Base-by-base conservation (phyloP, 306 rosid genomes). In the Malus orientalis region DNA sequence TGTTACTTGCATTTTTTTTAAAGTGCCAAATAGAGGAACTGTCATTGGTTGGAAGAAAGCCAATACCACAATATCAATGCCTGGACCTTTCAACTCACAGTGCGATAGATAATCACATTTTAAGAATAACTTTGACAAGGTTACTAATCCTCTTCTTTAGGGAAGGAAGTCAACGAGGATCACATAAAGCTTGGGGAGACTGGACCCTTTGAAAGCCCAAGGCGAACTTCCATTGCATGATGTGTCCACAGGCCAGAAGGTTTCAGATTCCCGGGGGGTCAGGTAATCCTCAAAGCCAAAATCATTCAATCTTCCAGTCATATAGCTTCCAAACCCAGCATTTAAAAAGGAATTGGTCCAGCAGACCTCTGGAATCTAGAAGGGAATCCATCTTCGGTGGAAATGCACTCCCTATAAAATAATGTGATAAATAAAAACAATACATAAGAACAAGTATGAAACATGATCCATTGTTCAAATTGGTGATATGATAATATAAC, bases 201-300 rank as follows among this genome's bases (percentile, higher is more conserved):
- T 2, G 98, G 97, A 82, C 99, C 98, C 87, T 95, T 92, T 3
- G 93, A 95, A 23, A 95, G 84, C 40, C 98, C 97, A 51, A 90
- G 87, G 73, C 88, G 96, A 78, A 92, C 96, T 86, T 95, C 98
- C 96, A 95, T 81, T 54, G 97, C 98, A 75, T 92, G 97, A 83
- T 95, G 98, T 83, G 81, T 95, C 96, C 15, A 67, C 71, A 22
- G 91, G 97, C 83, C 86, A 86, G 65, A 82, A 25, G 19, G 89
- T 84, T 86, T 95, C 98, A 1, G 93, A 92, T 18, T 95, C 98
- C 10, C 86, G 84, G 2, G 97, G 97, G 33, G 86, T 93, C 33
- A 93, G 86, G 81, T 84, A 93, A 81, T 90, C 97, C 77, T 86
- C 96, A 75, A 89, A 88, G 76, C 92, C 90, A 68, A 93, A 89